phyloP scores from a whole-genome alignment of 2,329 filamentous ascomycete species.

The Xylogone sp. region DNA sequence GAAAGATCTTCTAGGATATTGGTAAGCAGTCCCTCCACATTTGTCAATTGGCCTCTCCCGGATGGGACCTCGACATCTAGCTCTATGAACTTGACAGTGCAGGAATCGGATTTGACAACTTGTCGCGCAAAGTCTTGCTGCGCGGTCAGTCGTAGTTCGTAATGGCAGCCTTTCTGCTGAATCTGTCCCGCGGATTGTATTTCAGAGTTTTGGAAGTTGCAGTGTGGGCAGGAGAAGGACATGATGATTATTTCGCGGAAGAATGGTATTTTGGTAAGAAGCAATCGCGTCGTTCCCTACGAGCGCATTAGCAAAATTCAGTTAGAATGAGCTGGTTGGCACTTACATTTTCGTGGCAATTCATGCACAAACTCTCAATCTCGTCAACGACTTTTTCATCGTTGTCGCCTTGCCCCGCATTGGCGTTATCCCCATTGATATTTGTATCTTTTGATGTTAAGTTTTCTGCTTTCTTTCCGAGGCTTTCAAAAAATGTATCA shows the following conservation, averaged over 20 bases:
- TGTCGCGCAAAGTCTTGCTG: conserved; percentile 76
- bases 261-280: conserved; percentile 91
- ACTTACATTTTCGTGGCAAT: conserved; percentile 72
- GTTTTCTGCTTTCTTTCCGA: conserved; percentile 57
- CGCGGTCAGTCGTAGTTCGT: conserved; percentile 73
- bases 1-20: conserved; percentile 78
- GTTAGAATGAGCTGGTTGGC: neutral
- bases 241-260: conserved; percentile 98
- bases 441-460: conserved; percentile 35
- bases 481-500: conserved; percentile 58
- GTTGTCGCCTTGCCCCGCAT: conserved; percentile 31
- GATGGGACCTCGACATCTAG: conserved; percentile 90
- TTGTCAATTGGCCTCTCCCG: conserved; percentile 87
- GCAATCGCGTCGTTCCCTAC: conserved; percentile 78
- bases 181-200: conserved; percentile 90
- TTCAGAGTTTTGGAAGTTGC: conserved; percentile 85
- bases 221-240: conserved; percentile 92
- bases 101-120: conserved; percentile 88
- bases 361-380: conserved; percentile 82
- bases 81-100: conserved; percentile 82
- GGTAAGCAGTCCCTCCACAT: conserved; percentile 82
- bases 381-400: conserved; percentile 58
- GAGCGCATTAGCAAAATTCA: conserved; percentile 2
- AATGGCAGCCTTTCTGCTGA: conserved; percentile 82
- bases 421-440: conserved; percentile 27